phyloP scores from a whole-genome alignment of 148 eudicot species.

The Rhododendron williamsianum region DNA sequence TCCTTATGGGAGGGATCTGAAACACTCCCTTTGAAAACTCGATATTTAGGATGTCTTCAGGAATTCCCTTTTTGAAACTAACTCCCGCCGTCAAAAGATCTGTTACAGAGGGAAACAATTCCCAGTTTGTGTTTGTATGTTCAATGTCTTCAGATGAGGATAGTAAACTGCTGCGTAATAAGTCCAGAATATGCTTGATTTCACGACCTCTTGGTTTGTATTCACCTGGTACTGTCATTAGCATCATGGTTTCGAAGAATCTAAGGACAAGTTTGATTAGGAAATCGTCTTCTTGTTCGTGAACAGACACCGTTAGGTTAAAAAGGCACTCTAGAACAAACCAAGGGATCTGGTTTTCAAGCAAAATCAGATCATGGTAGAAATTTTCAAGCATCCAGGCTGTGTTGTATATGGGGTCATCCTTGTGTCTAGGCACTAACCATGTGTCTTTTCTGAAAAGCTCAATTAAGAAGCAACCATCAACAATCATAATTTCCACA shows the following conservation, averaged over 20 bases:
- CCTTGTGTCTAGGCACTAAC: neutral
- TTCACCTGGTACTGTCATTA: neutral
- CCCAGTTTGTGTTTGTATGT: neutral
- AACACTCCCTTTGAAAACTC: neutral
- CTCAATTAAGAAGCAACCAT: constrained; percentile 2
- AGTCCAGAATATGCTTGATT: constrained; percentile 6
- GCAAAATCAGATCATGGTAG: constrained; percentile 1
- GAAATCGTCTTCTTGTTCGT: neutral
- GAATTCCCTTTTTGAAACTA: neutral
- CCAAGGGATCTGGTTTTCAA: constrained; percentile 6
- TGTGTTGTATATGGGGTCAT: neutral
- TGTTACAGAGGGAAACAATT: neutral
- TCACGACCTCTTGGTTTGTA: neutral
- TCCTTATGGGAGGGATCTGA: neutral
- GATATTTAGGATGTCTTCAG: neutral
- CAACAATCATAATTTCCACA: neutral
- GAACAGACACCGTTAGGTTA: neutral
- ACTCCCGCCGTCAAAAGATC: neutral
- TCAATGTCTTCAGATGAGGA: neutral
- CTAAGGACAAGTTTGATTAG: neutral
- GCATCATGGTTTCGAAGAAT: constrained; percentile 5
- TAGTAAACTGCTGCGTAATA: neutral
- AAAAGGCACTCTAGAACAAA: neutral
- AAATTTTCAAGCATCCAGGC: neutral
- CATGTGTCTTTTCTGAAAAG: neutral